phyloP scores from a whole-genome alignment of 2,329 filamentous ascomycete genomes.

The Dactylellina sp. region DNA sequence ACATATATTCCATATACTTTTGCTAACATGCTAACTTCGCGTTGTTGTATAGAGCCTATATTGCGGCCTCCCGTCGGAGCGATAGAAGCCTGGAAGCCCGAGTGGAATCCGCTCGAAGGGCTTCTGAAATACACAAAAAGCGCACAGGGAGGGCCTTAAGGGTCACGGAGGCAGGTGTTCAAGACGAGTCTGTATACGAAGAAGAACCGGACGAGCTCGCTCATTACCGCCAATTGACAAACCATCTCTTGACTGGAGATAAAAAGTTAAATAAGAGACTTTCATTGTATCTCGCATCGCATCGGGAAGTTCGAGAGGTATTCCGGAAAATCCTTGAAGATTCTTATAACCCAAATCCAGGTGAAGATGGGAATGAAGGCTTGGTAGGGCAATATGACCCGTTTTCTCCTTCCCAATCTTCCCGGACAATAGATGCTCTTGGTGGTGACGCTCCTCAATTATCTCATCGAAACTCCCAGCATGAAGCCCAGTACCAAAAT shows the following conservation, averaged over 20 bases:
- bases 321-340: constrained; percentile 64
- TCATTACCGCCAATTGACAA: constrained; percentile 73
- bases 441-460: too few species aligned
- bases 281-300: constrained; percentile 70
- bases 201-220: constrained; percentile 88
- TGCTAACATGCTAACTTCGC: constrained; percentile 23
- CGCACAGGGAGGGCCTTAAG: constrained; percentile 84
- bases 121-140: constrained; percentile 90
- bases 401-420: too few species aligned
- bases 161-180: constrained; percentile 86
- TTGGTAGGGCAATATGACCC: too few species aligned
- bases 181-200: constrained; percentile 95
- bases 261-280: constrained; percentile 73
- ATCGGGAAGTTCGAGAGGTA: constrained; percentile 70
- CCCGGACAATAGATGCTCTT: too few species aligned
- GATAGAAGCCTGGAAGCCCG: constrained; percentile 89
- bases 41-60: constrained; percentile 76
- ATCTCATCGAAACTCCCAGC: not conserved
- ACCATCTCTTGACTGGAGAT: constrained; percentile 72
- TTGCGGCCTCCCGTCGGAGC: constrained; percentile 86
- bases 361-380: constrained; percentile 63
- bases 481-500: constrained; percentile 6
- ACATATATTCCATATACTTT: constrained; percentile 17
- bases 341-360: constrained; percentile 64
- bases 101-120: constrained; percentile 85